Conservation (phyloP, 345 rosid species). For the Melaleuca quinquenervia region DNA sequence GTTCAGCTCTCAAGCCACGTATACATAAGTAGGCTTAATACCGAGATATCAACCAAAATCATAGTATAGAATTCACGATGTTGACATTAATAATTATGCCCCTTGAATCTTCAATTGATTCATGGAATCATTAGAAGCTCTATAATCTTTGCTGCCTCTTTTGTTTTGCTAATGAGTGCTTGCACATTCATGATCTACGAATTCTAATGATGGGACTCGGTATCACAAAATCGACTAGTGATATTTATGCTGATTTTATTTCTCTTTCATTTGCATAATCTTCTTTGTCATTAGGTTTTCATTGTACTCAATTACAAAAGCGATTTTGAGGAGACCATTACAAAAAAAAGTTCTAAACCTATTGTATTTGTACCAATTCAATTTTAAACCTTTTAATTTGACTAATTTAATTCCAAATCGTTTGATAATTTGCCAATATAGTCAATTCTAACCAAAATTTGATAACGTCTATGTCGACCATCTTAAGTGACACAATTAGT, state of each 20-base stretch:
- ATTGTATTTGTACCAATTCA: background rate
- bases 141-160: background rate
- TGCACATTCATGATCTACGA: background rate
- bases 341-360: background rate
- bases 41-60: background rate
- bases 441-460: background rate
- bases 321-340: background rate
- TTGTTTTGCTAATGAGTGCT: background rate
- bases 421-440: background rate
- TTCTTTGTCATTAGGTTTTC: background rate
- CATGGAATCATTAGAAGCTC: background rate
- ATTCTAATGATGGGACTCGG: background rate
- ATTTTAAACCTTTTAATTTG: background rate
- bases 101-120: background rate
- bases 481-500: no score
- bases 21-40: background rate
- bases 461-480: no score
- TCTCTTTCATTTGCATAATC: background rate
- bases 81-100: background rate
- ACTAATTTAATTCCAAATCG: fast-evolving
- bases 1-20: background rate
- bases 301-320: background rate
- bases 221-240: background rate
- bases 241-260: background rate
- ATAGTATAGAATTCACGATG: background rate